Base-by-base conservation (phyloP, 768 basidiomycete species). In the Leccinum ochraceum region DNA sequence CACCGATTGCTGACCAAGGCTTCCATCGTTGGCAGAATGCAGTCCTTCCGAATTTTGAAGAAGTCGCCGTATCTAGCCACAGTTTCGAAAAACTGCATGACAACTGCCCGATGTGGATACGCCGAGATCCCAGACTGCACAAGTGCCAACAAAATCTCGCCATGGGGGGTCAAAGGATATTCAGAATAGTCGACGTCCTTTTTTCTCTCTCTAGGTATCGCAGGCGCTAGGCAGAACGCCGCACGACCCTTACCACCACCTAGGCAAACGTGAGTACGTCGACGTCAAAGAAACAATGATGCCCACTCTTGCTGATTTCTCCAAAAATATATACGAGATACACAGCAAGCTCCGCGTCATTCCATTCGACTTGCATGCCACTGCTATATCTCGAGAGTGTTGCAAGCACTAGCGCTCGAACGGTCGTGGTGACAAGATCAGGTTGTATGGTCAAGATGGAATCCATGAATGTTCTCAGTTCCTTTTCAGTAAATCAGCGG, bases 301-400 rank as follows among this genome's bases (percentile, higher is more conserved):
- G 70, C 88, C 55, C 60, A 94, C 95, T 85, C 80, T 94, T 96
- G 74, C 86, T 87, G 65, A 96, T 86, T 72, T 97, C 95, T 48
- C 96, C 96, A 67, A 92, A 98, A 36, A 96, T 90, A 70, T 87
- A 98, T 10, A 98, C 87, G 26, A 98, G 81, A 73, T 94, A 94
- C n/a, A 96, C 79, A 1, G 92, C 94, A 20, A 98, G 81, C 74
- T 99, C 97, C 3, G 91, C 93, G 63, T 95, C 89, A 66, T 94
- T 87, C 97, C 97, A 98, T 61, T 90, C 83, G 37, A 97, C 74
- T 17, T 80, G 71, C 0, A 83, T 74, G 0, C 90, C 86, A 60
- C 77, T 87, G 36, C 68, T 61, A 66, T 88, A 90, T 1, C 86
- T 81, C 6, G 88, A 83, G 34, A 97, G 81, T 0, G 92, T 95